phyloP scores from a whole-genome alignment of 73 alveolate genomes.

The Paramecium caudatum region DNA sequence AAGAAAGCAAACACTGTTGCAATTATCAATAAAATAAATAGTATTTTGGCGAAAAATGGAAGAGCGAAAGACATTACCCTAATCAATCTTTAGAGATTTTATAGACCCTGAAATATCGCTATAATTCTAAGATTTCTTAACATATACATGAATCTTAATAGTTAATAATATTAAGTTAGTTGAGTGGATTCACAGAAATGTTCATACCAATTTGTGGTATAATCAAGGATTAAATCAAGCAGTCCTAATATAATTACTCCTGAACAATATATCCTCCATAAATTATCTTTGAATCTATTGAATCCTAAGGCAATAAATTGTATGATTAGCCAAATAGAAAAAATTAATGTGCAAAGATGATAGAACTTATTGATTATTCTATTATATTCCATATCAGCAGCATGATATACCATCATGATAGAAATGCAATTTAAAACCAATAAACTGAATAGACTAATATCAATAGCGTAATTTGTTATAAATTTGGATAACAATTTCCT shows the following conservation, averaged over 20 bases:
- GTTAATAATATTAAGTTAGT: neutral
- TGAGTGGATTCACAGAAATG: neutral
- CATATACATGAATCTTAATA: constrained; percentile 9
- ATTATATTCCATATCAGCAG: neutral
- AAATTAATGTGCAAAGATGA: constrained; percentile 2
- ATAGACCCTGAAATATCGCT: neutral
- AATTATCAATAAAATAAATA: neutral
- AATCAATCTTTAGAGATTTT: constrained; percentile 19
- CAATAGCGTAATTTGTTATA: neutral
- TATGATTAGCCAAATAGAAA: neutral
- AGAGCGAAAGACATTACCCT: constrained; percentile 56
- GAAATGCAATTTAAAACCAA: neutral
- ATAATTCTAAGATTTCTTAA: constrained; percentile 33
- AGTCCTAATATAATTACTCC: neutral
- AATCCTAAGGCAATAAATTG: neutral
- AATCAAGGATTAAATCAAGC: neutral
- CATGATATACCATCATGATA: constrained; percentile 7
- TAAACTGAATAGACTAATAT: neutral
- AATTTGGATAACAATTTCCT: neutral
- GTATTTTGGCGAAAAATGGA: constrained; percentile 10
- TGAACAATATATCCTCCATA: neutral
- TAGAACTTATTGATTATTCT: neutral
- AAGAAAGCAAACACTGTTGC: constrained; percentile 15
- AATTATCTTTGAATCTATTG: constrained; percentile 7
- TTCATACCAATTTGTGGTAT: neutral